A percentile compares a stretch with the other conserved stretches of the same genome.
Conservation (phyloP, 1,284 basidiomycete species). For the Pyrrhoderma lamaoense region DNA sequence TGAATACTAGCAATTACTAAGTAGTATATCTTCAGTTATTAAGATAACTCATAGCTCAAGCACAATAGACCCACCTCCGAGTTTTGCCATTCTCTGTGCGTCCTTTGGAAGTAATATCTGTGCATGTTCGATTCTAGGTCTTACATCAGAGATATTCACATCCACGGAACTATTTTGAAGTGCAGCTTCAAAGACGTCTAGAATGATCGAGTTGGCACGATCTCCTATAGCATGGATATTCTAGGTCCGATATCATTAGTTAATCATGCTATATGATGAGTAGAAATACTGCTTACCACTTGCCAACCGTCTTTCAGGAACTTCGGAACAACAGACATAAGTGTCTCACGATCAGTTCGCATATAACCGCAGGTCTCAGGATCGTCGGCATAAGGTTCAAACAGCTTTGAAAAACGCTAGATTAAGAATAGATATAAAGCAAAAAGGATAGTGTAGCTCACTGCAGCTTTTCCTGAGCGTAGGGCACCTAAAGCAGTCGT, state of each 20-base stretch:
- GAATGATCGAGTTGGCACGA: conserved; percentile 76
- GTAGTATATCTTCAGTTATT: neutral
- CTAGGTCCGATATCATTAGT: conserved; percentile 30
- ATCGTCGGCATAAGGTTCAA: conserved; percentile 78
- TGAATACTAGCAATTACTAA: conserved; percentile 88
- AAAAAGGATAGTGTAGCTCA: conserved; percentile 34
- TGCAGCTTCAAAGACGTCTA: conserved; percentile 72
- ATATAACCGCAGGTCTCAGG: conserved; percentile 72
- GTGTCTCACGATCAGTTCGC: conserved; percentile 56
- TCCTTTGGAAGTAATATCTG: conserved; percentile 77
- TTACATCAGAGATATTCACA: conserved; percentile 51
- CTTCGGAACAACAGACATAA: conserved; percentile 56
- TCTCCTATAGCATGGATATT: conserved; percentile 92
- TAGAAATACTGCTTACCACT: conserved; percentile 50
- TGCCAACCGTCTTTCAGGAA: conserved; percentile 77
- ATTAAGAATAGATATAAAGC: neutral
- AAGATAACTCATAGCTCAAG: neutral
- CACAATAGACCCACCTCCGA: conserved; percentile 52
- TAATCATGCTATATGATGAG: neutral
- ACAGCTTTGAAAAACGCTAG: conserved; percentile 36
- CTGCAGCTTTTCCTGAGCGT: conserved; percentile 84
- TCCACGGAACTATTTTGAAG: conserved; percentile 38
- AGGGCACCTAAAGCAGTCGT: conserved; percentile 59
- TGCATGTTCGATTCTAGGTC: conserved; percentile 86
- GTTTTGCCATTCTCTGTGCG: conserved; percentile 55